These are phyloP conservation scores for Inga leiocalycina DNA, from an alignment of 306 rosid species.

Conservation along the genomic window DNA sequence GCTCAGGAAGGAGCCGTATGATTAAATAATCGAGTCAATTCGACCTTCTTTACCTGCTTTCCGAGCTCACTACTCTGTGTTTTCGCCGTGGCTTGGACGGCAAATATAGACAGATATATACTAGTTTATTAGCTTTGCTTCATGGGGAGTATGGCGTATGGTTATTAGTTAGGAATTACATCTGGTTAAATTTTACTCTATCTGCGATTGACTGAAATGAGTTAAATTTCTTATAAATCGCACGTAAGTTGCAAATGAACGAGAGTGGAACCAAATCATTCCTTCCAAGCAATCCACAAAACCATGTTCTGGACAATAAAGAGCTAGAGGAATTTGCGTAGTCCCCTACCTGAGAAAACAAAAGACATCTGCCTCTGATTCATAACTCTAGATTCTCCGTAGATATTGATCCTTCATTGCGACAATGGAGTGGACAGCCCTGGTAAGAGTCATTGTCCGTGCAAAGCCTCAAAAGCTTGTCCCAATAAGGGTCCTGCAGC, in stretches of 20 bases:
- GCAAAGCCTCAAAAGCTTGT: conserved; percentile 60
- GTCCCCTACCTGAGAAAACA: not conserved
- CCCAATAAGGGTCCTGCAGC: conserved; percentile 60
- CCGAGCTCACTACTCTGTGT: not conserved
- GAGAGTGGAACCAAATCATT: not conserved
- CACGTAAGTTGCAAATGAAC: not conserved
- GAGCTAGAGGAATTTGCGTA: not conserved
- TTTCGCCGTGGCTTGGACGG: not conserved
- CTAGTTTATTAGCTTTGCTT: not conserved
- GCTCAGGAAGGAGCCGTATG: not conserved
- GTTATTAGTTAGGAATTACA: not conserved
- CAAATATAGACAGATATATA: not conserved
- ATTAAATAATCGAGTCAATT: not conserved
- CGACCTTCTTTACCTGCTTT: not conserved
- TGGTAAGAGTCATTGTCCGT: conserved; percentile 51
- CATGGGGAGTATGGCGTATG: not conserved
- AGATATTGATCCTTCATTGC: not conserved
- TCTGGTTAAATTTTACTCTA: not conserved
- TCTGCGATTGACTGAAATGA: not conserved
- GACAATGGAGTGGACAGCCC: conserved; percentile 52
- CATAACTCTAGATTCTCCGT: not conserved
- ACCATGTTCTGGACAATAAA: not conserved
- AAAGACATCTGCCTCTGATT: not conserved
- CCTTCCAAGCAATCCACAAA: not conserved
- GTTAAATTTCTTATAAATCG: not conserved